Evolutionary conservation across 139 green algal genomes (phyloP), one percentile per base, ranked within the genome.

Genomic region (Dunaliella primolecta): DNA sequence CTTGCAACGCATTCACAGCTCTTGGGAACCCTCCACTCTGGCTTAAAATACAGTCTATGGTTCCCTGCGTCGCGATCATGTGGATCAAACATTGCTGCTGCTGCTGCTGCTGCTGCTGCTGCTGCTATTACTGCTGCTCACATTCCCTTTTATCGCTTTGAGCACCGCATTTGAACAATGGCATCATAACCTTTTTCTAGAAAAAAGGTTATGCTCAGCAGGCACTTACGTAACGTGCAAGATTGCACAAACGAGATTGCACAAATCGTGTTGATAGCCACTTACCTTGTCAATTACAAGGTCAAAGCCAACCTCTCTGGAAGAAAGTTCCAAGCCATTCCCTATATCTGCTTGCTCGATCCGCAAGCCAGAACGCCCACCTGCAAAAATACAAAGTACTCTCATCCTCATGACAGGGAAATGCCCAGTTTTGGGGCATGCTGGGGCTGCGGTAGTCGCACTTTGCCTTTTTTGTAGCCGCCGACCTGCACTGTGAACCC

Each of bases 221-320:
- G 23, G 20, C 56, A 29, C 56, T 72, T n/a, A 20, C 56, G 20
- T 23, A 29, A 72, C 56, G 20, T 23, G 20, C 56, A 72, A 72
- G 20, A 72, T 72, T 20, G 23, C 23, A 23, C 20, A 29, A 72
- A 20, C 56, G 23, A 72, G 56, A 29, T 34, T 79, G 74, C 27
- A 79, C 29, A 27, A 36, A 34, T 7, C 74, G 31, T 79, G 27
- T 35, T 33, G 20, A 34, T 30, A 79, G 20, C 25, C 74, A 79
- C 81, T 78, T 11, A 78, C 81, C 81, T 84, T 84, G 57, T 84
- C 81, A 57, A 84, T 32, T 3, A 78, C 46, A 1, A 84, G 27
- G 81, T 84, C 81, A 36, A 78, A 78, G 81, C 38, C 34, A 3
- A 83, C 25, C 3, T 72, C 3, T 11, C 34, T 32, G 38, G 56